Evolutionary conservation across 2,329 filamentous ascomycete species (phyloP).

Genomic region (Phaeophleospora eucalypticola): DNA sequence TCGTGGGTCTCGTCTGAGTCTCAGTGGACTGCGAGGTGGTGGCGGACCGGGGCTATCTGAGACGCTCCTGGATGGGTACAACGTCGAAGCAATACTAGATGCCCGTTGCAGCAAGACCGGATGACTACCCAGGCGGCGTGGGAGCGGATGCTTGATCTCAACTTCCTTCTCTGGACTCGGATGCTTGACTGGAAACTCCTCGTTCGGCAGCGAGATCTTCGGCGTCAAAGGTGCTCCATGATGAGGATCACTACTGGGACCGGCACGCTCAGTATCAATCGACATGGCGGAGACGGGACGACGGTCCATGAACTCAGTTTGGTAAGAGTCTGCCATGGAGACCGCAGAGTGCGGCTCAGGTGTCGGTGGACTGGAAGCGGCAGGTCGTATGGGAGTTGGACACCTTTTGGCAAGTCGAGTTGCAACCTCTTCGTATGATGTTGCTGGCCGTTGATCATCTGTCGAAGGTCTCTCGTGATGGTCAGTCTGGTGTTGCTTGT

Average conservation of each 20-base stretch:
- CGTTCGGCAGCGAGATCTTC: slow-evolving; percentile 24
- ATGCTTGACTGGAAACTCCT: slow-evolving; percentile 29
- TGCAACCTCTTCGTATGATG: slow-evolving; percentile 20
- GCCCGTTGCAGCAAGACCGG: slow-evolving; percentile 29
- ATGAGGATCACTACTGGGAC: background rate
- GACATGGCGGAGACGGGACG: slow-evolving; percentile 20
- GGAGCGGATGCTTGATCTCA: slow-evolving; percentile 29
- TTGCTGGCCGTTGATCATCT: slow-evolving; percentile 12
- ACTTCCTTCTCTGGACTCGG: slow-evolving; percentile 25
- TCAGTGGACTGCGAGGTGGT: slow-evolving; percentile 32
- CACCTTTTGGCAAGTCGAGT: slow-evolving; percentile 17
- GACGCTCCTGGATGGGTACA: slow-evolving; percentile 24
- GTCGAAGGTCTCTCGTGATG: slow-evolving; percentile 4
- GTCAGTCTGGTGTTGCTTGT: slow-evolving; percentile 15
- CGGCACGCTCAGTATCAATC: slow-evolving; percentile 17
- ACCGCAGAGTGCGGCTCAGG: slow-evolving; percentile 27
- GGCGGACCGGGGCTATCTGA: slow-evolving; percentile 34
- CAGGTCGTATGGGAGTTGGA: slow-evolving; percentile 28
- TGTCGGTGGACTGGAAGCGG: slow-evolving; percentile 30
- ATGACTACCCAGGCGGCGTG: slow-evolving; percentile 29
- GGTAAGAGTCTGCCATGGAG: slow-evolving; percentile 27
- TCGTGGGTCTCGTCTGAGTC: slow-evolving; percentile 24
- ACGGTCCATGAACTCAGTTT: slow-evolving; percentile 19
- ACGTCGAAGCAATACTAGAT: slow-evolving; percentile 29
- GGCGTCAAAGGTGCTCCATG: slow-evolving; percentile 7